Percentiles rank a stretch among this genome's conserved stretches.
phyloP scores from a whole-genome alignment of 257 asterid genomes.

The Fraxinus quadrangulata region DNA sequence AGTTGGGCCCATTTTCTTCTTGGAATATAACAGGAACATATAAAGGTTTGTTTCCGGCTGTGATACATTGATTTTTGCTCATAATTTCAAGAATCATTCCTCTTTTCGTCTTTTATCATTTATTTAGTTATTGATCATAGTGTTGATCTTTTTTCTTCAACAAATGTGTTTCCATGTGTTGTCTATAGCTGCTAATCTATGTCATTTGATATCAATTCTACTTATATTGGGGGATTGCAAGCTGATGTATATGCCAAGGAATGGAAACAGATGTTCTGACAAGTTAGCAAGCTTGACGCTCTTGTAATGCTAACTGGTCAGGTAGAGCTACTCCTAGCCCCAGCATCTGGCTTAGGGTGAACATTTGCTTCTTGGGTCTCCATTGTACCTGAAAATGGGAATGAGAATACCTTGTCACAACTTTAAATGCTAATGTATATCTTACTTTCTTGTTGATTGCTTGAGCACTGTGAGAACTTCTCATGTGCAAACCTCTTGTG shows the following conservation, averaged over 20 bases:
- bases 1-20: constrained; percentile 82
- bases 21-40: constrained; percentile 98
- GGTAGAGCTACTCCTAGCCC: background rate
- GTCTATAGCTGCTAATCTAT: no score
- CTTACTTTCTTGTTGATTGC: background rate
- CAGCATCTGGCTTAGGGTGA: background rate
- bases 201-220: background rate
- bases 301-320: background rate
- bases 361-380: background rate
- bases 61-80: background rate
- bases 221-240: background rate
- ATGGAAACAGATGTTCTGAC: background rate
- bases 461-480: background rate
- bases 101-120: no score
- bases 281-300: background rate
- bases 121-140: no score
- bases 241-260: background rate
- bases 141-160: no score
- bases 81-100: no score
- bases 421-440: background rate
- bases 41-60: constrained; percentile 58
- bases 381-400: background rate
- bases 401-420: background rate
- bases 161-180: no score
- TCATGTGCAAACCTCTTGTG: constrained; percentile 4